Evolutionary conservation across 805 yeast genomes (phyloP), one percentile per base, ranked within the genome.

Genomic region (Metschnikowia continentalis): DNA sequence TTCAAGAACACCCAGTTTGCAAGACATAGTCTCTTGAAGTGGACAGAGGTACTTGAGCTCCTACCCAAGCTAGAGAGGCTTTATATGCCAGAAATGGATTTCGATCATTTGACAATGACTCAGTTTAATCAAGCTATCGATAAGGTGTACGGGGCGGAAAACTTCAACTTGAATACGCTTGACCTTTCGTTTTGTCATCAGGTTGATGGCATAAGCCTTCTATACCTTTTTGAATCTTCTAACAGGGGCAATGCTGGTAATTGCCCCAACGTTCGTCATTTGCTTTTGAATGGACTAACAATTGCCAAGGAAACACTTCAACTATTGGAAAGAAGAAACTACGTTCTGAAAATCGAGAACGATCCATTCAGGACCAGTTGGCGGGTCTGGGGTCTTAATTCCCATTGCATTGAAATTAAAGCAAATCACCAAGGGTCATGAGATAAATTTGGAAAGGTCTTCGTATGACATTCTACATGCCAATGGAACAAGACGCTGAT

Each of bases 141-240:
- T 13, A 51, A 53, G 13, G 41, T 39, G 5, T 48, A 53, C n/a
- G 64, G 67, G 1, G 36, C 54, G 11, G 48, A 48, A 4, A 49
- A 46, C 5, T 51, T 59, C 44, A 46, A 51, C 2, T 56, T 74
- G 26, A 56, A 56, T n/a, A 35, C 56, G 2, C 50, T 72, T 15
- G 77, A 74, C 53, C 49, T 74, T n/a, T 71, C 76, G 48, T 71
- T 68, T 43, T 66, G 72, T 47, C 53, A 44, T 8, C 59, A 53
- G 44, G 59, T 74, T 2, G 70, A 66, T 46, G 78, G 78, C 1
- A 65, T 67, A n/a, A 75, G 76, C 1, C 55, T 74, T 10, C 64
- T 74, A 48, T 64, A 61, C 39, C 55, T 72, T 13, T 61, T 72
- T 33, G 58, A 59, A 48, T 52, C 53, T 17, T 41, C 53, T 1